Evolutionary conservation across 495 filamentous ascomycete genomes (phyloP), one percentile per base, ranked within the genome.

Genomic region (Talaromyces trachyspermus): DNA sequence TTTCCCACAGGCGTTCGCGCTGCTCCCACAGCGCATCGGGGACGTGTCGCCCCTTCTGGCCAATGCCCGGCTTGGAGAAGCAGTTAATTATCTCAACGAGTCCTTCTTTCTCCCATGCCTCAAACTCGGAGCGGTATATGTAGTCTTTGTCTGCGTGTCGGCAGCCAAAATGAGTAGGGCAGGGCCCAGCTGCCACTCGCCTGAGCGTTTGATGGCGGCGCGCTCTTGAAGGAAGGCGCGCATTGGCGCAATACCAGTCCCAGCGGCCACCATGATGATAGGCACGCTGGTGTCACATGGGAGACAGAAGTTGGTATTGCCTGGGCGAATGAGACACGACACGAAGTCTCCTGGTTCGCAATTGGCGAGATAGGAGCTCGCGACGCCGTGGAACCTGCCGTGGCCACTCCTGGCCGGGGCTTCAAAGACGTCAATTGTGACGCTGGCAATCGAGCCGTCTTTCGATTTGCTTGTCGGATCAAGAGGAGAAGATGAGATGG

Each of bases 401-500:
- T n/a, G n/a, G n/a, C n/a, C n/a, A n/a, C n/a, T n/a, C n/a, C n/a
- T n/a, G n/a, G n/a, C n/a, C n/a, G n/a, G 72, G 1, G 69, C 32
- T 38, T 69, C 62, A 0, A 88, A 71, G 9, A 63, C 54, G 15
- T 78, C 70, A 2, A 85, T 69, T 55, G 80, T 82, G 3, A 65
- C 73, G 0, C 79, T 78, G 2, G 79, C 79, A 0, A 81, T 78
- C 48, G 80, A 80, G 5, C 67, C 42, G 61, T 77, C 70, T 58
- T 66, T 56, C 27, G 12, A 30, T 12, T 12, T 6, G 12, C 27
- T 6, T 12, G 12, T 6, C 12, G 6, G 12, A 12, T 30, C 6
- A 30, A 12, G 6, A 30, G 83, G 83, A 0, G 81, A 85, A 0
- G 83, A 86, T 10, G 81, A 85, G 59, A 88, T 85, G 37, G 75